Base-by-base conservation (phyloP, 2,329 filamentous ascomycete species). In the Ophiosphaerella korrae region DNA sequence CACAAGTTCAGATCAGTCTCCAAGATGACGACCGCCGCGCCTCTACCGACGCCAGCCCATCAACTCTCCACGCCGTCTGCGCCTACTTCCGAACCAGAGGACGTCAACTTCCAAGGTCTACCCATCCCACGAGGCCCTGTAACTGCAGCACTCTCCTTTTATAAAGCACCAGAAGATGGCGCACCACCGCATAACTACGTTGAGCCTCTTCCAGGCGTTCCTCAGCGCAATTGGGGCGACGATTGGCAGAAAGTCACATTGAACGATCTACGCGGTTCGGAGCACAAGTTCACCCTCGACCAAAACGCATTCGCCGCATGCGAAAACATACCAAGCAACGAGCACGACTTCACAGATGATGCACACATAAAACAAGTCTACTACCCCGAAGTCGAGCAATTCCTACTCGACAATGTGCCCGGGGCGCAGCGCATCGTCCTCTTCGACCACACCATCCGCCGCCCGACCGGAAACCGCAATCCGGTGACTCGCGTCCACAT, bases 401-500 rank as follows among this genome's bases (percentile, higher is more conserved):
- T 96, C 23, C 77, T 97, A 0, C 76, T 92, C 2, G 76, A 84
- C 12, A 74, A 84, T 50, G 79, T 95, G 13, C 85, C 87, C 0
- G 89, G 88, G 45, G 81, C 84, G 23, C 80, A 83, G 49, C 80
- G 81, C 4, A 78, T 96, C 26, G 78, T 90, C 60, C 77, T 96
- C 68, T 96, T 96, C 75, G 91, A 96, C 78, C 89, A 96, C 77
- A 96, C 91, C 7, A 84, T 96, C 71, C 88, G 92, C n/a, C 84
- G 88, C 36, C 81, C 85, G 0, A 73, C 77, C 45, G 82, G 88
- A 0, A 72, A 74, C n/a, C 84, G 91, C 41, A 78, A 77, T 1
- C 90, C 92, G 2, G 90, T 95, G 0, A 83, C 79, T 11, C 74
- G 83, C 35, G 89, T 89, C 0, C 92, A 96, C 73, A 88, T 96